Evolutionary conservation across 805 yeast genomes (phyloP).

Genomic region (Pichia occidentalis): DNA sequence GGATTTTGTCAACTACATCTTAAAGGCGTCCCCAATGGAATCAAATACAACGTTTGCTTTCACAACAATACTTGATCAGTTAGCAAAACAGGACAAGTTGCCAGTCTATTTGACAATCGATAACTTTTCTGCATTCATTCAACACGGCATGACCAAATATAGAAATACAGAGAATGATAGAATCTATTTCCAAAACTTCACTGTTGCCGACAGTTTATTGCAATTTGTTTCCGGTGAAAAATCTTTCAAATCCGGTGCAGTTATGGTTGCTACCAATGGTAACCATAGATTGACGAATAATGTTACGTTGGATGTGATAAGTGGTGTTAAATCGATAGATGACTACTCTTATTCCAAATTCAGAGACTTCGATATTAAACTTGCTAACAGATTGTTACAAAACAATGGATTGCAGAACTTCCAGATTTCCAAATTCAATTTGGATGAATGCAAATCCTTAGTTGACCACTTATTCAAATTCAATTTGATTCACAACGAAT

Average conservation of each 20-base stretch:
- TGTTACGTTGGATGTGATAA: constrained; percentile 47
- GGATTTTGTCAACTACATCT: constrained; percentile 35
- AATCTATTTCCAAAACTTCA: constrained; percentile 56
- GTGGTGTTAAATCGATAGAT: constrained; percentile 31
- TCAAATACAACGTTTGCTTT: constrained; percentile 40
- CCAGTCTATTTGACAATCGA: constrained; percentile 72
- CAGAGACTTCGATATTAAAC: constrained; percentile 44
- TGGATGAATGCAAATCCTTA: constrained; percentile 38
- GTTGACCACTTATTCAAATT: constrained; percentile 37
- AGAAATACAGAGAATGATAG: constrained; percentile 47
- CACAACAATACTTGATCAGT: constrained; percentile 47
- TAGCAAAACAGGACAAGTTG: constrained; percentile 39
- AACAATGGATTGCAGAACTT: constrained; percentile 27
- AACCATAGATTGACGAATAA: constrained; percentile 48
- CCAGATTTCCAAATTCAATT: constrained; percentile 37
- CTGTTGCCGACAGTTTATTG: constrained; percentile 52
- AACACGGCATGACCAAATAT: constrained; percentile 52
- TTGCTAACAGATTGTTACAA: constrained; percentile 41
- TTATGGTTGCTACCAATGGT: constrained; percentile 58
- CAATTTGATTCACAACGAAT: constrained; percentile 32
- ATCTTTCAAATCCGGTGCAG: constrained; percentile 53
- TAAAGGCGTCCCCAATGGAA: constrained; percentile 15
- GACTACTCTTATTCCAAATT: constrained; percentile 71
- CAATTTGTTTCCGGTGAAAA: constrained; percentile 47
- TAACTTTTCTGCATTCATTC: constrained; percentile 58